These are phyloP conservation scores for Oenanthe javanica DNA, from an alignment of 140 eudicot genomes.

Conservation along the genomic window DNA sequence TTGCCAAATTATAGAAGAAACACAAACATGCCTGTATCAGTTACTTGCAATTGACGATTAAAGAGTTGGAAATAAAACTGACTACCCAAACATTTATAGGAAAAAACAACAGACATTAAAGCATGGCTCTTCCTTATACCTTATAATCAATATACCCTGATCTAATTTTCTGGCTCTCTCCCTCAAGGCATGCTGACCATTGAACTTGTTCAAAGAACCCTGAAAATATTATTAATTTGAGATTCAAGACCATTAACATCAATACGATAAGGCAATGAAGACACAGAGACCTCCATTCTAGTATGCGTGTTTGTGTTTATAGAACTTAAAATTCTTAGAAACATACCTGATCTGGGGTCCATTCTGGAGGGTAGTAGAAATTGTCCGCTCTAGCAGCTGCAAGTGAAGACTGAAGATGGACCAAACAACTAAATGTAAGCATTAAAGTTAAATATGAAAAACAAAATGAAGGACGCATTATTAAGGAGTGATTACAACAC, in stretches of 20 bases:
- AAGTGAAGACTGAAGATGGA: slow-evolving; percentile 70
- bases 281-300: background rate
- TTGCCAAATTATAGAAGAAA: background rate
- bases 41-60: background rate
- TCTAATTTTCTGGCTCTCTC: slow-evolving; percentile 88
- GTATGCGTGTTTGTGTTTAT: background rate
- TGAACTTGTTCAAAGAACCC: slow-evolving; percentile 92
- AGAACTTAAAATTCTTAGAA: background rate
- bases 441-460: background rate
- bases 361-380: slow-evolving; percentile 96
- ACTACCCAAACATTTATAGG: background rate
- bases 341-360: slow-evolving; percentile 80
- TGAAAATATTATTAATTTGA: slow-evolving; percentile 21
- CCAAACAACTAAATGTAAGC: slow-evolving; percentile 6
- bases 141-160: slow-evolving; percentile 88
- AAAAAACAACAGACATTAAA: background rate
- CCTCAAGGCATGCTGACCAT: slow-evolving; percentile 95
- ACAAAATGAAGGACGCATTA: background rate
- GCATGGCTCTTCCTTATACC: slow-evolving; percentile 32
- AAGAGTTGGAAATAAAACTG: background rate
- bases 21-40: background rate
- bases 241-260: background rate
- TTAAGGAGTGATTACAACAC: background rate
- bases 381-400: slow-evolving; percentile 99
- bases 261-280: background rate